A percentile compares a stretch with the other conserved stretches of the same genome.
These are phyloP conservation scores for Leccinum boreale DNA, from an alignment of 768 basidiomycete genomes.

Conservation along the genomic window DNA sequence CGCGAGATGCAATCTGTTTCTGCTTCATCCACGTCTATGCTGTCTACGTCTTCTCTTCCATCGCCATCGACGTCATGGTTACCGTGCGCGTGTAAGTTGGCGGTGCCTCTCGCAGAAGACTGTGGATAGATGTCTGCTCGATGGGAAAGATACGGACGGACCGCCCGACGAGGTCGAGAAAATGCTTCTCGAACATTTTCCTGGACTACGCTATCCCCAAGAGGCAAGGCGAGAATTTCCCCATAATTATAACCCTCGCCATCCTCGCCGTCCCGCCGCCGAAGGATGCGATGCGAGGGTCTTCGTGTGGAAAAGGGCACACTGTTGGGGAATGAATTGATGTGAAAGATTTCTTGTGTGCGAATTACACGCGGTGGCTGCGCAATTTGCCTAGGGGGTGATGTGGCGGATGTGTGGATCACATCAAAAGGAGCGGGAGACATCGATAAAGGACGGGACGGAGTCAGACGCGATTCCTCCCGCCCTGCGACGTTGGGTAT, in stretches of 20 bases:
- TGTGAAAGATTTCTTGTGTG: conserved; percentile 57
- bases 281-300: conserved; percentile 18
- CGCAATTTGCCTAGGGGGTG: conserved; percentile 13
- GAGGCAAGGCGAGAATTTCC: conserved; percentile 52
- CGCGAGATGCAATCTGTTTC: conserved; percentile 56
- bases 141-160: conserved; percentile 34
- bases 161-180: conserved; percentile 45
- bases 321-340: conserved; percentile 12
- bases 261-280: conserved; percentile 25
- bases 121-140: conserved; percentile 25
- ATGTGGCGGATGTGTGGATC: conserved; percentile 7
- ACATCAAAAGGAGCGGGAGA: conserved; percentile 12
- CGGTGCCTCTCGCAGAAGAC: conserved; percentile 14
- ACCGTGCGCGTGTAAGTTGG: conserved; percentile 12
- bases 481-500: conserved; percentile 42
- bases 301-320: conserved; percentile 19
- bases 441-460: conserved; percentile 9
- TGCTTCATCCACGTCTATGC: conserved; percentile 49
- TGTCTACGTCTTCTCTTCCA: conserved; percentile 36
- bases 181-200: conserved; percentile 56
- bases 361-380: conserved; percentile 39
- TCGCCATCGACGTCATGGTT: conserved; percentile 24
- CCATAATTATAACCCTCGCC: conserved; percentile 37
- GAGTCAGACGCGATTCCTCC: conserved; percentile 12
- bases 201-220: conserved; percentile 54